Conservation (phyloP, 805 yeast genomes). For the Lipomyces yamadae region DNA sequence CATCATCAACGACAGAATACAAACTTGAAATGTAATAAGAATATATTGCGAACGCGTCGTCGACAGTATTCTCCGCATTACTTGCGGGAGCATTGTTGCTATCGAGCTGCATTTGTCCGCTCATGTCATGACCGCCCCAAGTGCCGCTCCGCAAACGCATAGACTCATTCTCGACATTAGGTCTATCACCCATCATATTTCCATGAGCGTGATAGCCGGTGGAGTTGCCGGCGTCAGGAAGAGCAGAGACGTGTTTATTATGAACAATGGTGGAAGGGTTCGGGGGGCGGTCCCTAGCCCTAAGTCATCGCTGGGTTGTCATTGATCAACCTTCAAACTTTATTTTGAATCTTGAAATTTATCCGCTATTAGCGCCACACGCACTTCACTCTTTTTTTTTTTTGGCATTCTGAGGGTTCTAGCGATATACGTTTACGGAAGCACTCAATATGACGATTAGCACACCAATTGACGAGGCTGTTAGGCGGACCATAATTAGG, state of each 20-base stretch:
- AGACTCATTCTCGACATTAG: background rate
- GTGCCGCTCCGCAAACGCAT: background rate
- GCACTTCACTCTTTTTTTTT: no score
- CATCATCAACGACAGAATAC: background rate
- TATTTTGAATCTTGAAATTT: background rate
- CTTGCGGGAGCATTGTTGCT: background rate
- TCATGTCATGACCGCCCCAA: background rate
- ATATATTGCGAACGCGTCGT: constrained; percentile 33
- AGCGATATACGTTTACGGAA: background rate
- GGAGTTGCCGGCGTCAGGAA: background rate
- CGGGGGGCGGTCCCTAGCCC: background rate
- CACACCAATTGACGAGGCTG: constrained; percentile 5
- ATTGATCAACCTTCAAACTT: background rate
- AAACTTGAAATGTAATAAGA: constrained; percentile 33
- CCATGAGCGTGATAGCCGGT: background rate
- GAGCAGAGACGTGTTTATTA: background rate
- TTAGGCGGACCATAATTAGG: constrained; percentile 4
- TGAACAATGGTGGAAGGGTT: background rate
- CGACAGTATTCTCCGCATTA: constrained; percentile 17
- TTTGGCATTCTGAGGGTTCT: background rate
- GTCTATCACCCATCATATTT: background rate
- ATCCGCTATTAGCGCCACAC: background rate
- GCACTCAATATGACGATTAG: background rate
- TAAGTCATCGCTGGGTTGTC: background rate
- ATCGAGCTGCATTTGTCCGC: background rate